Conservation (phyloP, 805 yeast species). For the Candida sakaeoensis region DNA sequence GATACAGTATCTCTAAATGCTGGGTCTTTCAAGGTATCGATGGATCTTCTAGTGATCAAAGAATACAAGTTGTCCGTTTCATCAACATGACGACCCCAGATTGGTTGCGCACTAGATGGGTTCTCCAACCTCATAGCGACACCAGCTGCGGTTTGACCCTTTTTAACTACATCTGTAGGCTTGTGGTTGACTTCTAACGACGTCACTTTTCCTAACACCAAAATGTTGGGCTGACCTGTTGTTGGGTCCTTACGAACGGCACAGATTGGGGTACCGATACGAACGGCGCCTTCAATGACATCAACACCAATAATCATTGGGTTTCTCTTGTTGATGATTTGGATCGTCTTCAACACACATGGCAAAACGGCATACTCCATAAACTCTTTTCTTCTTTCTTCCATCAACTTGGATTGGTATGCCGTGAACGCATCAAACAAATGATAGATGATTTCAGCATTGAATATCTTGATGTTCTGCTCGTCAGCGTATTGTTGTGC, state of each 20-base stretch:
- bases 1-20: slow-evolving; percentile 94
- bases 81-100: slow-evolving; percentile 99
- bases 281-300: slow-evolving; percentile 83
- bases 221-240: slow-evolving; percentile 67
- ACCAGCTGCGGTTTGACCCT: slow-evolving; percentile 96
- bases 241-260: slow-evolving; percentile 86
- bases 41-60: slow-evolving; percentile 82
- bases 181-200: slow-evolving; percentile 97
- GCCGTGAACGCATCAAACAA: slow-evolving; percentile 92
- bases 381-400: slow-evolving; percentile 85
- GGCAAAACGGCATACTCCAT: slow-evolving; percentile 91
- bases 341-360: slow-evolving; percentile 88
- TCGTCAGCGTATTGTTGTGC: slow-evolving; percentile 98
- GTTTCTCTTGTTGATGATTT: slow-evolving; percentile 95
- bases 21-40: slow-evolving; percentile 96
- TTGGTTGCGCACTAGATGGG: slow-evolving; percentile 88
- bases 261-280: slow-evolving; percentile 93
- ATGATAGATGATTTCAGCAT: slow-evolving; percentile 95
- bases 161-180: slow-evolving; percentile 72
- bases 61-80: slow-evolving; percentile 90
- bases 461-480: slow-evolving; percentile 86
- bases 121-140: slow-evolving; percentile 97
- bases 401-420: slow-evolving; percentile 83
- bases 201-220: slow-evolving; percentile 81
- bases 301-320: slow-evolving; percentile 99